Base-by-base conservation (phyloP, 1,284 basidiomycete species). In the Malassezia nana region DNA sequence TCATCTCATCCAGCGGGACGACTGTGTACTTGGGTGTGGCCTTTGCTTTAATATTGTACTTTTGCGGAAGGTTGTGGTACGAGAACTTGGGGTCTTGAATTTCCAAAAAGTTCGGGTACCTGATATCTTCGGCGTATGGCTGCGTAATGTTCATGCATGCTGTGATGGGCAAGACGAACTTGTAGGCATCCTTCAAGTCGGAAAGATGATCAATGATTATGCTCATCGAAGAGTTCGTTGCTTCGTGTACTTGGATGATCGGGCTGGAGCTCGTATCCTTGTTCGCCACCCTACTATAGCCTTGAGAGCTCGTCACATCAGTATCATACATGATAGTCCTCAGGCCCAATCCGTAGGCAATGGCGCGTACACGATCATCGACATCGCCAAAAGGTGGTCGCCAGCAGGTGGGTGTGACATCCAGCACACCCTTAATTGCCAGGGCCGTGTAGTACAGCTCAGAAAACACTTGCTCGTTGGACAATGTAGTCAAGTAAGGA, bases 391-490 rank as follows among this genome's bases (percentile, higher is more conserved):
- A 79, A 4, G 79, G 78, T 29, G 78, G 77, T 18, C 59, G 64
- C 75, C 77, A 79, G 69, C 76, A 78, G 31, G 67, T 70, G 5
- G 77, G 76, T 1, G 79, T 79, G 10, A 80, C 74, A 42, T 78
- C 78, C 7, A 77, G 62, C 44, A 80, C 65, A 26, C 74, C 70
- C 67, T 79, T 78, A 76, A 80, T 79, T 43, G 69, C 70, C 64
- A 78, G 73, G 54, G 75, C 74, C 26, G 78, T 77, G 75, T 80
- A 80, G 68, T 78, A 81, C 20, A 81, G 74, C 68, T 80, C 79
- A 38, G 79, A 78, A 59, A 81, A 80, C 25, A 75, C 78, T 56
- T 78, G 71, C 48, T 79, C 77, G 68, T 78, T 55, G 75, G 53
- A 74, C 50, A 79, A 65, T 9, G 76, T 67, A 6, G 79, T 80